A percentile compares a stretch with the other conserved stretches of the same genome.
phyloP scores from a whole-genome alignment of 441 rosid species.

The Theobroma grandiflorum region DNA sequence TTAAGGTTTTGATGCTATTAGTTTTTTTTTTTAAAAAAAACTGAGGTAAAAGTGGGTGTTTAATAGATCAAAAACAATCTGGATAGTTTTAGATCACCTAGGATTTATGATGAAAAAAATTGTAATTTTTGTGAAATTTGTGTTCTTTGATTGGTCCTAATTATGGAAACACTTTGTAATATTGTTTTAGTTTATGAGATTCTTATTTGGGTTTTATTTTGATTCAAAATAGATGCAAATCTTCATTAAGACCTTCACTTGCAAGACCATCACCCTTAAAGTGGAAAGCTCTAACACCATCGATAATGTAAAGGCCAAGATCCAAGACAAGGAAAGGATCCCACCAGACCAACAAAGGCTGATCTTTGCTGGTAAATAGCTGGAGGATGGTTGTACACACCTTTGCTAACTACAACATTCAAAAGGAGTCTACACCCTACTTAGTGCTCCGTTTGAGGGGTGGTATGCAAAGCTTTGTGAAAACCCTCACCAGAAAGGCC shows the following conservation, averaged over 20 bases:
- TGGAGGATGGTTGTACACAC: slow-evolving; percentile 17
- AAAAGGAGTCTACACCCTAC: slow-evolving; percentile 14
- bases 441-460: slow-evolving; percentile 16
- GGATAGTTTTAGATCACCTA: neutral
- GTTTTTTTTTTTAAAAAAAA: neutral
- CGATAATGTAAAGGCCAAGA: slow-evolving; percentile 24
- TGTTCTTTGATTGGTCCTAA: neutral
- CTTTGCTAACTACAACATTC: slow-evolving; percentile 8
- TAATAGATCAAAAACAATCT: neutral
- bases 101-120: too few species aligned
- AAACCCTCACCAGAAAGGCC: slow-evolving; percentile 22
- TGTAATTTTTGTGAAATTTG: too few species aligned
- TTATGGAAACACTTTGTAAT: neutral
- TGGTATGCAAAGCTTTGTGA: slow-evolving; percentile 36
- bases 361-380: slow-evolving; percentile 12
- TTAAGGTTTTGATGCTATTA: neutral
- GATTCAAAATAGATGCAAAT: slow-evolving; percentile 24
- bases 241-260: slow-evolving; percentile 21
- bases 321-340: slow-evolving; percentile 14
- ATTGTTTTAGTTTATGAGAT: neutral
- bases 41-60: neutral
- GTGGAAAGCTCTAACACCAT: slow-evolving; percentile 24
- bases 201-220: neutral
- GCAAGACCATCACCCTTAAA: slow-evolving; percentile 24
- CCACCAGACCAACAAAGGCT: slow-evolving; percentile 19